Conservation (phyloP, 805 yeast species). For the Kuraishia piskuri region DNA sequence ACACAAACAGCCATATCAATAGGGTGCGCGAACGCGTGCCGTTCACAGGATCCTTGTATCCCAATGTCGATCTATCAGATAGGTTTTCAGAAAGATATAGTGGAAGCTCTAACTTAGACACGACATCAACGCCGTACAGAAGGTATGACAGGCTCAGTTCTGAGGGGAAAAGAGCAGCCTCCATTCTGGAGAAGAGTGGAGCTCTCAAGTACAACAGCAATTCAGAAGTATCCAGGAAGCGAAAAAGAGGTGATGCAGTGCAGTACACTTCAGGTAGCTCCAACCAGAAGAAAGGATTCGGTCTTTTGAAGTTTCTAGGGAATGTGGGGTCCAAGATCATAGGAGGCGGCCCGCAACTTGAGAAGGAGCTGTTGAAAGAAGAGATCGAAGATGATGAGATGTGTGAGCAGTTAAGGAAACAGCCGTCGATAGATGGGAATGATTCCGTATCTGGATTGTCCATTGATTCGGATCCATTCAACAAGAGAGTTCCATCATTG, state of each 20-base stretch:
- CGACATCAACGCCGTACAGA: too few species aligned
- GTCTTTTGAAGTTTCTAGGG: not conserved
- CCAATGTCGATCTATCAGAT: not conserved
- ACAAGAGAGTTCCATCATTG: not conserved
- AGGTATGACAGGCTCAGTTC: too few species aligned
- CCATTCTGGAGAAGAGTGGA: not conserved
- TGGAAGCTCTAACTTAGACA: too few species aligned
- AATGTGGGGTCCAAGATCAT: not conserved
- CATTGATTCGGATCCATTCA: slow-evolving; percentile 12
- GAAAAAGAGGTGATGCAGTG: not conserved
- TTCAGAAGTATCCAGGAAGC: not conserved
- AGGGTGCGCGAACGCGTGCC: not conserved
- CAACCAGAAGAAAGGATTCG: not conserved
- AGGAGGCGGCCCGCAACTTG: not conserved
- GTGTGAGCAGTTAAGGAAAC: slow-evolving; percentile 7
- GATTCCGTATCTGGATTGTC: slow-evolving; percentile 12
- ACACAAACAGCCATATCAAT: not conserved
- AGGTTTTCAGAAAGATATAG: too few species aligned
- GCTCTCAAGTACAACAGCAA: not conserved
- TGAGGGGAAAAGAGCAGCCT: not conserved
- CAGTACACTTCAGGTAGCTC: not conserved
- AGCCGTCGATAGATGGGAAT: slow-evolving; percentile 4
- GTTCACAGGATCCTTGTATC: not conserved
- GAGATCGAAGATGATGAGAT: slow-evolving; percentile 12
- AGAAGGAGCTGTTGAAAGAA: slow-evolving; percentile 7